Conservation (phyloP, 1,284 basidiomycete species). For the Phenoliferia sp. region DNA sequence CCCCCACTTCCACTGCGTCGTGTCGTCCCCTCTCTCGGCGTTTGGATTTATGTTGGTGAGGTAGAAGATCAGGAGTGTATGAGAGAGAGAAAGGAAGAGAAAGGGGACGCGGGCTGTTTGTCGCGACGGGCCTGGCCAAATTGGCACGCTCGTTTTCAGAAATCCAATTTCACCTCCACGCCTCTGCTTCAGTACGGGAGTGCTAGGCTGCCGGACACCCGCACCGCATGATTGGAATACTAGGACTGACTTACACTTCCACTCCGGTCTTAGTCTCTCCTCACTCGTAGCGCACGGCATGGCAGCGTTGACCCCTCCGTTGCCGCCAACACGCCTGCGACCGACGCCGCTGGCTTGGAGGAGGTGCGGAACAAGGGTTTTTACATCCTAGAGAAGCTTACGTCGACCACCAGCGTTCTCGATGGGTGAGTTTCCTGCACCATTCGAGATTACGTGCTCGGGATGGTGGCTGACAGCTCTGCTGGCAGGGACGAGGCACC, state of each 20-base stretch:
- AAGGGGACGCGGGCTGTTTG: too few relatives aligned
- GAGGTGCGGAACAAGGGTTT: slow-evolving; percentile 7
- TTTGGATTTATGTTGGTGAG: not conserved
- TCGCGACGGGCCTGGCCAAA: too few relatives aligned
- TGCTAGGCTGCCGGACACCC: too few relatives aligned
- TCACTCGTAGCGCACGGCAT: not conserved
- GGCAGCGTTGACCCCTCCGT: not conserved
- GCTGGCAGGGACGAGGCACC: slow-evolving; percentile 1
- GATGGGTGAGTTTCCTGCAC: not conserved
- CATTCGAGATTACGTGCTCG: not conserved
- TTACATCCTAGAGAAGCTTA: slow-evolving; percentile 17
- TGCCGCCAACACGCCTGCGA: not conserved
- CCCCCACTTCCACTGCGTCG: not conserved
- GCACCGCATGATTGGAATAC: too few relatives aligned
- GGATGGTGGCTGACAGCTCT: not conserved
- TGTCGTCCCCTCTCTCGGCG: not conserved
- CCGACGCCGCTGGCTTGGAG: slow-evolving; percentile 2
- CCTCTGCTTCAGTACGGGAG: too few relatives aligned
- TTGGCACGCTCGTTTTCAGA: too few relatives aligned
- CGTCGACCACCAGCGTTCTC: slow-evolving; percentile 6
- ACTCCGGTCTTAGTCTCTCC: not conserved
- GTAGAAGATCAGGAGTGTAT: too few relatives aligned
- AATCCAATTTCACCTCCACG: too few relatives aligned
- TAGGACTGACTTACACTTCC: not conserved
- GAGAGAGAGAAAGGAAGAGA: too few relatives aligned